Evolutionary conservation across 257 asterid genomes (phyloP).

Genomic region (Forsythia viridissima): DNA sequence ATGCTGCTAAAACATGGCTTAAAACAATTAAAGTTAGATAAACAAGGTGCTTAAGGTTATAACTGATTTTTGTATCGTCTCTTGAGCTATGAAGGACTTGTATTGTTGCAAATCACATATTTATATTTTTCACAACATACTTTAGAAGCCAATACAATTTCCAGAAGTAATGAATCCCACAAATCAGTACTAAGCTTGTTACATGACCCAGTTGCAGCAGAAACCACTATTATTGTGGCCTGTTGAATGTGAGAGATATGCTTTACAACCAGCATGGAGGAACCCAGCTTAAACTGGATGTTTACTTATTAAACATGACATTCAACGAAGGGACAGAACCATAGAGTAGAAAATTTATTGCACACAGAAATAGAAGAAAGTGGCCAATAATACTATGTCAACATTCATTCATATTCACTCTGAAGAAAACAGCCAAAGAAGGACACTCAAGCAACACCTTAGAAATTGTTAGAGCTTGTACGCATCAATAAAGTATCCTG

Average conservation of each 20-base stretch:
- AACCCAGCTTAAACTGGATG: conserved; percentile 7
- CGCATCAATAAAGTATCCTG: neutral
- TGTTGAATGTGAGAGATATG: neutral
- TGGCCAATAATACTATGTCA: neutral
- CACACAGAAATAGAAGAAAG: neutral
- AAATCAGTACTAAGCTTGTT: neutral
- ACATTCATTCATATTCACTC: neutral
- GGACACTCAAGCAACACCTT: neutral
- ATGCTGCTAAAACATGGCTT: neutral
- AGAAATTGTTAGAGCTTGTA: neutral
- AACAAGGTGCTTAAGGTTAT: neutral
- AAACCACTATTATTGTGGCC: conserved; percentile 7
- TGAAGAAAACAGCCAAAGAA: neutral
- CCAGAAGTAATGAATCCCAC: neutral
- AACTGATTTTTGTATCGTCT: neutral
- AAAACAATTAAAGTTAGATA: neutral
- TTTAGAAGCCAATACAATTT: neutral
- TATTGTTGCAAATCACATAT: neutral
- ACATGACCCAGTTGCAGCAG: neutral
- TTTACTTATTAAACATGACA: conserved; percentile 7
- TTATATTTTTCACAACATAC: neutral
- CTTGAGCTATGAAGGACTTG: neutral
- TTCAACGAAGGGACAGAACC: neutral
- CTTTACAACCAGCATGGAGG: neutral
- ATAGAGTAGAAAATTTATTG: neutral